These are phyloP conservation scores for Cryomyces minteri DNA, from an alignment of 495 filamentous ascomycete species.

Conservation along the genomic window DNA sequence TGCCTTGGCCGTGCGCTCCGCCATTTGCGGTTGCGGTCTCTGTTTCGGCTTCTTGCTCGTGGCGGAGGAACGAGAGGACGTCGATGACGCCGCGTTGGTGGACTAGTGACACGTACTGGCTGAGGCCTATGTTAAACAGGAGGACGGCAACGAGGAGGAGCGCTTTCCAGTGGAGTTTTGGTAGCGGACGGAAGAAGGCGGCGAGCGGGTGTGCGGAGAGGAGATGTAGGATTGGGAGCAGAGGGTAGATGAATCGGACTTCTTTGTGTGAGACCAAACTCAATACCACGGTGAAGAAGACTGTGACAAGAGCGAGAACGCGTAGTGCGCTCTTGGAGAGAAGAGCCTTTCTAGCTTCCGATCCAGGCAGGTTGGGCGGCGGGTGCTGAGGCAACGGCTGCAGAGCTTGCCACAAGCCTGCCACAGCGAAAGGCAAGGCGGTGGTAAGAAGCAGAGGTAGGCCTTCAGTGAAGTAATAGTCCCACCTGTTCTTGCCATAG, in stretches of 20 bases:
- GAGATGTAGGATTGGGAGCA: slow-evolving; percentile 71
- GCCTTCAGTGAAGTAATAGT: slow-evolving; percentile 87
- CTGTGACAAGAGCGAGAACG: slow-evolving; percentile 34
- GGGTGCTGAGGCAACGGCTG: not conserved
- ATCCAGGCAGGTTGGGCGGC: not conserved
- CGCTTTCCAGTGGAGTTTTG: slow-evolving; percentile 25
- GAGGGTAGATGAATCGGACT: slow-evolving; percentile 90
- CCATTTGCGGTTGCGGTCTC: not conserved
- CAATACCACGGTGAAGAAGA: slow-evolving; percentile 42
- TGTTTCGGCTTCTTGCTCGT: slow-evolving; percentile 35
- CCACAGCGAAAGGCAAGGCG: slow-evolving; percentile 52
- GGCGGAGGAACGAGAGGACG: slow-evolving; percentile 54
- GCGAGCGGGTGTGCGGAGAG: slow-evolving; percentile 50
- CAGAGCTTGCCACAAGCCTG: slow-evolving; percentile 41
- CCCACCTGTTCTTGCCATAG: slow-evolving; percentile 81
- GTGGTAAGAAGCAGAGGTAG: slow-evolving; percentile 77
- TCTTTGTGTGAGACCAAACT: slow-evolving; percentile 89
- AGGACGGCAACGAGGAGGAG: slow-evolving; percentile 36
- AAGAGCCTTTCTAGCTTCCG: not conserved
- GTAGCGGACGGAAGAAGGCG: slow-evolving; percentile 35
- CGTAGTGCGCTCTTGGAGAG: not conserved
- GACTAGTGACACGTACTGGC: slow-evolving; percentile 49
- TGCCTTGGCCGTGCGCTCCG: not conserved
- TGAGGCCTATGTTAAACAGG: slow-evolving; percentile 45
- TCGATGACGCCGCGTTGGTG: slow-evolving; percentile 66